phyloP scores from a whole-genome alignment of 495 filamentous ascomycete species.

The Cercophora scortea region DNA sequence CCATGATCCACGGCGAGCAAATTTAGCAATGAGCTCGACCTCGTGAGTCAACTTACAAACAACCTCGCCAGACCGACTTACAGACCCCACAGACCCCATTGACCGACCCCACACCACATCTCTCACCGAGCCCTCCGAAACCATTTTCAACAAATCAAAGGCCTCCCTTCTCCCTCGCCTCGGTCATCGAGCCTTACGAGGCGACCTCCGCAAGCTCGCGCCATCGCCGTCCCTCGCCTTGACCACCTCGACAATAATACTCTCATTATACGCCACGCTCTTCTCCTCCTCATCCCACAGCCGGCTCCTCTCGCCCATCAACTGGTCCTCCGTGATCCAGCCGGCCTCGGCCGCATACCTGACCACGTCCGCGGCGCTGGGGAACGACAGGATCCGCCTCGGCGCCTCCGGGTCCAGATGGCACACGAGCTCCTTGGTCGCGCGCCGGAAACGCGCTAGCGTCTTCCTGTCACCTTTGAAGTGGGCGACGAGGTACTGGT shows the following conservation, averaged over 20 bases:
- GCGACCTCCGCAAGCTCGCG: no score
- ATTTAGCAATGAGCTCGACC: no score
- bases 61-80: no score
- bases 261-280: background rate
- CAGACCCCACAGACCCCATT: no score
- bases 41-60: no score
- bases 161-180: no score
- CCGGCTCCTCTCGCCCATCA: conserved; percentile 27
- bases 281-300: conserved; percentile 4
- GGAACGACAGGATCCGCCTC: conserved; percentile 27
- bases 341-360: conserved; percentile 35
- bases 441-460: conserved; percentile 23
- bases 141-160: no score
- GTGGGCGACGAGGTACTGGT: conserved; percentile 29
- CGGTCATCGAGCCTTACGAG: no score
- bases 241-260: background rate
- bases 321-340: conserved; percentile 37
- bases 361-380: conserved; percentile 34
- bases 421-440: conserved; percentile 33
- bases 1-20: no score
- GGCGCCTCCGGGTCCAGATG: conserved; percentile 35
- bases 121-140: no score
- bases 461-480: conserved; percentile 28
- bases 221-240: no score
- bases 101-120: no score